A percentile compares a stretch with the other conserved stretches of the same genome.
These are phyloP conservation scores for Monosporascus cannonballus DNA, from an alignment of 2,329 filamentous ascomycete genomes.

Conservation along the genomic window DNA sequence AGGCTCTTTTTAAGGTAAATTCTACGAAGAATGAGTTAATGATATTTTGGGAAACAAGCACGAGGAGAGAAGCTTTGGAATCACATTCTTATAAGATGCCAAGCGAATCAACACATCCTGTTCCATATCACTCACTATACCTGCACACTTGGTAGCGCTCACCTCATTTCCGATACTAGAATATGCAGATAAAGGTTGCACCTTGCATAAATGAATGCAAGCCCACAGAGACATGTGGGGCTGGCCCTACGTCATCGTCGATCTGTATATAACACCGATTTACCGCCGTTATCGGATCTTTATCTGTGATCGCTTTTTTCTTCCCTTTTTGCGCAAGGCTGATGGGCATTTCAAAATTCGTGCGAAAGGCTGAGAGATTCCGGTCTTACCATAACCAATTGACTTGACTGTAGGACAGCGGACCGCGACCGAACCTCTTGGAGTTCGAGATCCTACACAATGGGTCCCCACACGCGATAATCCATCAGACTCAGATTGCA, in stretches of 20 bases:
- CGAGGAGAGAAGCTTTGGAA: too few species aligned
- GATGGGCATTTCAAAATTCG: not conserved
- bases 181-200: not conserved
- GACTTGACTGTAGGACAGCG: not conserved
- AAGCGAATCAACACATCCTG: too few species aligned
- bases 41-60: not conserved
- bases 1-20: not conserved
- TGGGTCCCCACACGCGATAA: conserved; percentile 4
- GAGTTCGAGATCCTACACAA: not conserved
- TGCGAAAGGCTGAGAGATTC: not conserved
- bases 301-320: not conserved
- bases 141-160: too few species aligned
- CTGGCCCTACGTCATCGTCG: not conserved
- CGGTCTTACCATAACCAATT: not conserved
- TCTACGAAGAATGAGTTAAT: not conserved
- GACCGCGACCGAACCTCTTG: not conserved
- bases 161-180: not conserved
- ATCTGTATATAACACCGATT: not conserved
- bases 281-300: not conserved
- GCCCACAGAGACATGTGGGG: too few species aligned
- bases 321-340: not conserved
- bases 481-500: not conserved
- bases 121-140: too few species aligned
- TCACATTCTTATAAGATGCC: too few species aligned
- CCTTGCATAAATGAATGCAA: not conserved